phyloP scores from a whole-genome alignment of 2,329 filamentous ascomycete species.

The Colletotrichum gigasporum region DNA sequence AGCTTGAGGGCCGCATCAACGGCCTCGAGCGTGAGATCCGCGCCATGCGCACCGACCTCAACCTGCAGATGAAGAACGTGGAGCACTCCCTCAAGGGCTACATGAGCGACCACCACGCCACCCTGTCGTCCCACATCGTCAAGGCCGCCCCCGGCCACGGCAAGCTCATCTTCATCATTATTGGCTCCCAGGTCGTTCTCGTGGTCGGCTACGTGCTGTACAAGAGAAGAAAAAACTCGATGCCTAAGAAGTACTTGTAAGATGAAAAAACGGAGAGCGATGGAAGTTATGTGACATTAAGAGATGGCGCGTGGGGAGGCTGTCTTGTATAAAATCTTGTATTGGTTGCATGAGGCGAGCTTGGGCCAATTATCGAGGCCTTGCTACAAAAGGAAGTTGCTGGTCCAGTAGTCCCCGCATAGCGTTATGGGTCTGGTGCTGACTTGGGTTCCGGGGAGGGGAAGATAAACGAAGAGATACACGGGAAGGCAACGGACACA shows the following conservation, averaged over 20 bases:
- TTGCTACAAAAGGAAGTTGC: background rate
- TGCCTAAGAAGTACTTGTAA: conserved; percentile 93
- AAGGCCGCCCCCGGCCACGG: conserved; percentile 60
- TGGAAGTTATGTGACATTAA: background rate
- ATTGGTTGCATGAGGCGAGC: background rate
- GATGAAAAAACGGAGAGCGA: conserved; percentile 27
- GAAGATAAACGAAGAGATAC: no score
- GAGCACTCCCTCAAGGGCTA: conserved; percentile 63
- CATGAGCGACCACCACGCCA: conserved; percentile 59
- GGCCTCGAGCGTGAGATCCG: conserved; percentile 68
- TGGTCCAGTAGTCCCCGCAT: background rate
- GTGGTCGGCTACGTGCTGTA: conserved; percentile 77
- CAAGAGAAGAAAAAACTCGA: conserved; percentile 78
- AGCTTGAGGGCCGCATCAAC: conserved; percentile 55
- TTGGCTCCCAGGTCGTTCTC: conserved; percentile 79
- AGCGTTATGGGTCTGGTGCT: background rate
- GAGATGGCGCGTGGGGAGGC: background rate
- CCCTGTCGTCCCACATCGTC: conserved; percentile 57
- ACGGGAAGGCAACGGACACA: no score
- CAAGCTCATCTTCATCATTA: conserved; percentile 72
- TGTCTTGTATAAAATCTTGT: background rate
- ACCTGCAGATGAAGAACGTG: conserved; percentile 58
- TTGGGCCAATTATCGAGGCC: background rate
- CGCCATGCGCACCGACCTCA: conserved; percentile 64
- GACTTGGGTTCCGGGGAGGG: no score